Evolutionary conservation across 2,329 filamentous ascomycete genomes (phyloP).

Genomic region (Diaporthe sp.): DNA sequence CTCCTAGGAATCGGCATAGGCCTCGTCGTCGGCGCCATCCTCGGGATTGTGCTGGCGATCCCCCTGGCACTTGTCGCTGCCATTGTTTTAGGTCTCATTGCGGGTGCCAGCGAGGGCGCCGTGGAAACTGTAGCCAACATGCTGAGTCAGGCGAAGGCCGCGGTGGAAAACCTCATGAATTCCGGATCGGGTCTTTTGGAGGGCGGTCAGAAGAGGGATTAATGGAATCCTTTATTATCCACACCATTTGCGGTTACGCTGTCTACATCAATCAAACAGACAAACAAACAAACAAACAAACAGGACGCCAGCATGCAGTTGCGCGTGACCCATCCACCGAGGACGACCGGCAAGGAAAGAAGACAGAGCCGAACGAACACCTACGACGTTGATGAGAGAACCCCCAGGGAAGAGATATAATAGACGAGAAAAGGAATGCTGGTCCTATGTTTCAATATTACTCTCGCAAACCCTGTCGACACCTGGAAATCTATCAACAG

Average conservation of each 20-base stretch:
- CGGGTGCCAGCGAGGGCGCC: constrained; percentile 20
- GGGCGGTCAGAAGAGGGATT: constrained; percentile 9
- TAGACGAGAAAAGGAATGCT: background rate
- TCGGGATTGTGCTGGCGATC: constrained; percentile 16
- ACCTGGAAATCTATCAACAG: background rate
- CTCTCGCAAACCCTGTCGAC: too few relatives aligned
- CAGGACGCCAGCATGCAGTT: background rate
- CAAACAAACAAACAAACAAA: background rate
- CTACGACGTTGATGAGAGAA: background rate
- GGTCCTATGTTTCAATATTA: background rate
- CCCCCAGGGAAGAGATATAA: too few relatives aligned
- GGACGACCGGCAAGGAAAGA: background rate
- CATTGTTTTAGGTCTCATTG: constrained; percentile 22
- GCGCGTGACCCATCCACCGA: background rate
- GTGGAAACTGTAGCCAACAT: constrained; percentile 9
- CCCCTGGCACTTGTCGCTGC: constrained; percentile 6
- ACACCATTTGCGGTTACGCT: too few relatives aligned
- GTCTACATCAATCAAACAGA: background rate
- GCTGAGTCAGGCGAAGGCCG: background rate
- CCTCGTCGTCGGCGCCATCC: constrained; percentile 14
- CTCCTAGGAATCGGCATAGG: constrained; percentile 15
- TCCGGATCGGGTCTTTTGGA: constrained; percentile 2
- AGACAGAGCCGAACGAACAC: background rate
- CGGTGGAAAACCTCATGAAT: background rate
- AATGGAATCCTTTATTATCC: background rate